Percentiles rank a stretch among this genome's conserved stretches.
Conservation (phyloP, 1,284 basidiomycete species). For the Schizophyllum commune region DNA sequence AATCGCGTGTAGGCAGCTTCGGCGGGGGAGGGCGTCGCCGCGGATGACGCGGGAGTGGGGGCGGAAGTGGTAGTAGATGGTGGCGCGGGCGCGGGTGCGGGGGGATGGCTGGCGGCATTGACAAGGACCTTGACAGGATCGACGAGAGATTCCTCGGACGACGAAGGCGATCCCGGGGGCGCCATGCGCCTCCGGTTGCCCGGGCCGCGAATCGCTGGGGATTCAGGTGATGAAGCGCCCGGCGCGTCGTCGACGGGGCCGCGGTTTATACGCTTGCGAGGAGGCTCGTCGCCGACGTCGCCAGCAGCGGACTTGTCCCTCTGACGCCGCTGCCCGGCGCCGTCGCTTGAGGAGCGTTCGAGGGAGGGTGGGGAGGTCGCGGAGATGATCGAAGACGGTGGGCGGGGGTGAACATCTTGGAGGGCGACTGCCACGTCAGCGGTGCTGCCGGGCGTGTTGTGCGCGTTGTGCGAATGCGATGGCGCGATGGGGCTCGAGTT, state of each 20-base stretch:
- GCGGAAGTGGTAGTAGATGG: conserved; percentile 20
- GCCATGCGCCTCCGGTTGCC: conserved; percentile 40
- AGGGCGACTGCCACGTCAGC: conserved; percentile 37
- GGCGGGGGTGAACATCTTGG: neutral
- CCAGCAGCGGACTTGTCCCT: conserved; percentile 30
- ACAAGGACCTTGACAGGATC: conserved; percentile 21
- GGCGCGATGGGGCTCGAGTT: conserved; percentile 57
- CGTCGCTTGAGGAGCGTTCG: conserved; percentile 13
- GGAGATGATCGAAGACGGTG: conserved; percentile 13
- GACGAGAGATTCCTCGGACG: conserved; percentile 59
- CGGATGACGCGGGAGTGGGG: conserved; percentile 14
- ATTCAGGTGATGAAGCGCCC: conserved; percentile 36
- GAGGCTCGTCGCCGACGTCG: conserved; percentile 47
- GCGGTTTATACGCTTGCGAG: conserved; percentile 59
- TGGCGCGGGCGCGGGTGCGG: conserved; percentile 38
- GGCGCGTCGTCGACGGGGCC: conserved; percentile 34
- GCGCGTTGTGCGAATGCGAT: conserved; percentile 25
- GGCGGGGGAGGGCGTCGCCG: conserved; percentile 16
- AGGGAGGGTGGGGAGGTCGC: neutral
- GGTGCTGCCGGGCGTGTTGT: conserved; percentile 22
- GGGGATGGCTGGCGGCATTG: conserved; percentile 25
- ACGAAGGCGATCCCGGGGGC: conserved; percentile 38
- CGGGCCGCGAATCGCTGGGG: conserved; percentile 47
- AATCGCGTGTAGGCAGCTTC: conserved; percentile 49
- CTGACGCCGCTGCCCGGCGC: conserved; percentile 41